Evolutionary conservation across 371 early-diverging fungal species (phyloP).

Genomic region (Mortierella sp.): DNA sequence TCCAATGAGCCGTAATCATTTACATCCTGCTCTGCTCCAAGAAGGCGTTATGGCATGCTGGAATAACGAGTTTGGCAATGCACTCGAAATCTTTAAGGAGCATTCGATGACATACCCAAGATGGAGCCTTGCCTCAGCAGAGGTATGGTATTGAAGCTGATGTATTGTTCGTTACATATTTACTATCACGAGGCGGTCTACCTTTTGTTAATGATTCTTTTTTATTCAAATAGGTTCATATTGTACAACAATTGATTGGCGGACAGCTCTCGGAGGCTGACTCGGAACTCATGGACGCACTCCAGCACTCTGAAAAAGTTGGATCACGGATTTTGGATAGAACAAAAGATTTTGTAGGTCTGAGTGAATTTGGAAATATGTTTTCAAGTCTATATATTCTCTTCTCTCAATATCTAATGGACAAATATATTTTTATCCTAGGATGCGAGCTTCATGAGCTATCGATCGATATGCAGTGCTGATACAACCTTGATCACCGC

Average conservation of each 20-base stretch:
- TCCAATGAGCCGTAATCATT: slow-evolving; percentile 41
- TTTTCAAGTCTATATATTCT: not conserved
- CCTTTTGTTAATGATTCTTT: not conserved
- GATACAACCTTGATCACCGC: slow-evolving; percentile 31
- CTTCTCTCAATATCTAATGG: too few species aligned
- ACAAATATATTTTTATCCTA: not conserved
- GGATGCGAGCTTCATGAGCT: slow-evolving; percentile 45
- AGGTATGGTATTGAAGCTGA: slow-evolving; percentile 46
- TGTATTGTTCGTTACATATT: too few species aligned
- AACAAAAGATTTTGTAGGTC: slow-evolving; percentile 45
- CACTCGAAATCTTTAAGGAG: slow-evolving; percentile 45
- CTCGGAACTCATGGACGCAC: slow-evolving; percentile 45
- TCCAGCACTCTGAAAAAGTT: slow-evolving; percentile 46
- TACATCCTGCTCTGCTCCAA: slow-evolving; percentile 33
- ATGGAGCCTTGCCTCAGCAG: slow-evolving; percentile 56
- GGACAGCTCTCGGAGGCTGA: slow-evolving; percentile 52
- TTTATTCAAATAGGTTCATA: slow-evolving; percentile 34
- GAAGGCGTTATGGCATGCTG: slow-evolving; percentile 55
- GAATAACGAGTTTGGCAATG: slow-evolving; percentile 57
- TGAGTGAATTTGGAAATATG: not conserved
- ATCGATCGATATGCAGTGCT: slow-evolving; percentile 32
- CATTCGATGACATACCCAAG: slow-evolving; percentile 39
- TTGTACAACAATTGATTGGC: slow-evolving; percentile 48
- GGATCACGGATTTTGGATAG: slow-evolving; percentile 37
- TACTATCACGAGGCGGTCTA: too few species aligned